Evolutionary conservation across 228 moss, liverwort and hornwort genomes (phyloP).

Genomic region (Sphagnum magellanicum): DNA sequence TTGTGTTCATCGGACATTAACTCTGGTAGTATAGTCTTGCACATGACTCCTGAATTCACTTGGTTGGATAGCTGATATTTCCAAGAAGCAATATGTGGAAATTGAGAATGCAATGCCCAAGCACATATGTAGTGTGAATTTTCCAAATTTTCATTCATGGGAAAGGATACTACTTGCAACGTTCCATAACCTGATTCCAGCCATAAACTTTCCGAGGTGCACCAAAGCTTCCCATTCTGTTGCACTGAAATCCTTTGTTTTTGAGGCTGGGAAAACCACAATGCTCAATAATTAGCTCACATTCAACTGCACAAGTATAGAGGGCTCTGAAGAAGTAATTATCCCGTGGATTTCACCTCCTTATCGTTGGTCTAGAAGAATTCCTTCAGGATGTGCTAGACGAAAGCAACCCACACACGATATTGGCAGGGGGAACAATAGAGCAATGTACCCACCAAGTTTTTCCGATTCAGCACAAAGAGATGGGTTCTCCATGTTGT

Average conservation of each 20-base stretch:
- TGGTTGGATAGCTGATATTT: too few relatives aligned
- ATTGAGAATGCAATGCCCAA: too few relatives aligned
- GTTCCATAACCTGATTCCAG: slow-evolving; percentile 48
- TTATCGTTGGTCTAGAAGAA: too few relatives aligned
- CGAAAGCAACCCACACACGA: too few relatives aligned
- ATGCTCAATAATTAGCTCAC: not conserved
- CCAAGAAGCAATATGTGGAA: too few relatives aligned
- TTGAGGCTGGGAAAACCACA: slow-evolving; percentile 36
- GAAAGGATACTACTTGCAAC: not conserved
- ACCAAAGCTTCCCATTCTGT: slow-evolving; percentile 95
- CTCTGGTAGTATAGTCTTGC: not conserved
- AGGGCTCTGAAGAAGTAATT: not conserved
- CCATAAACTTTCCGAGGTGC: slow-evolving; percentile 91
- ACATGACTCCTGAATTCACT: too few relatives aligned
- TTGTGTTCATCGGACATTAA: not conserved
- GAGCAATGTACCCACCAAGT: slow-evolving; percentile 46
- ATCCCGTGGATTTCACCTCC: not conserved
- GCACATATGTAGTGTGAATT: too few relatives aligned
- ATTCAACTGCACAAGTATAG: not conserved
- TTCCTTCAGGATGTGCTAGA: not conserved
- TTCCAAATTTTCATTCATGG: not conserved
- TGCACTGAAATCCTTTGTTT: slow-evolving; percentile 90
- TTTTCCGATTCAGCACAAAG: slow-evolving; percentile 44
- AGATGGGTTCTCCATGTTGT: slow-evolving; percentile 91
- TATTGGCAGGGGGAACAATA: not conserved